Evolutionary conservation across 257 asterid species (phyloP).

Genomic region (Hygrophila difformis): DNA sequence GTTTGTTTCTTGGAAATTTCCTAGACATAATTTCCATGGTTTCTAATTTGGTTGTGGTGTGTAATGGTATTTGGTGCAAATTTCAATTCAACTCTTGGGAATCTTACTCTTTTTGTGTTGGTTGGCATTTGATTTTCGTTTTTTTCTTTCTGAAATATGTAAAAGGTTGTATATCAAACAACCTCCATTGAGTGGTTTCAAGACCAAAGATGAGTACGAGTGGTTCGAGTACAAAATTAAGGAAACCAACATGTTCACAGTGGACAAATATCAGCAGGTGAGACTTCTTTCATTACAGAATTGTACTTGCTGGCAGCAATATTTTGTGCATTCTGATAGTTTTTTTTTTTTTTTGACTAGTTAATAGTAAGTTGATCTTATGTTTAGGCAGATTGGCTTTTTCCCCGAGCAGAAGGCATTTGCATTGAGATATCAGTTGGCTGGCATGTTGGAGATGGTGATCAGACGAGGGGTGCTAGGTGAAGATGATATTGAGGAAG

Average conservation of each 20-base stretch:
- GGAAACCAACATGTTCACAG: constrained; percentile 91
- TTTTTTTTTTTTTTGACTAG: constrained; percentile 16
- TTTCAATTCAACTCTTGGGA: no score
- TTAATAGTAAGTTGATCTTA: constrained; percentile 28
- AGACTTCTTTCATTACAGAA: constrained; percentile 20
- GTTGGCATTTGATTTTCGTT: not conserved
- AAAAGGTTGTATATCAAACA: constrained; percentile 92
- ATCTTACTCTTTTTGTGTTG: constrained; percentile 8
- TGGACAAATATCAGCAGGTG: constrained; percentile 98
- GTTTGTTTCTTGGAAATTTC: constrained; percentile 9
- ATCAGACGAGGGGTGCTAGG: constrained; percentile 95
- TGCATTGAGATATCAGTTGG: constrained; percentile 90
- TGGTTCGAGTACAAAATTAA: constrained; percentile 96
- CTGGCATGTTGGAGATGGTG: constrained; percentile 95
- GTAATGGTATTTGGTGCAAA: not conserved
- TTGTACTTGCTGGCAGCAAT: not conserved
- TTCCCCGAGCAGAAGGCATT: constrained; percentile 83
- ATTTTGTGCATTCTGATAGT: constrained; percentile 3
- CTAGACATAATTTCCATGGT: no score
- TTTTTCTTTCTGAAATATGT: constrained; percentile 16
- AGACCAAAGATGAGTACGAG: constrained; percentile 49
- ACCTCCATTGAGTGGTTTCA: constrained; percentile 42
- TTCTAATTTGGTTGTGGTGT: not conserved
- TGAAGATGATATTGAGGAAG: constrained; percentile 95
- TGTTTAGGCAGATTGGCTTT: constrained; percentile 78